Percentiles rank a stretch among this genome's conserved stretches.
phyloP scores from a whole-genome alignment of 2,329 filamentous ascomycete genomes.

The Fusarium sp. region DNA sequence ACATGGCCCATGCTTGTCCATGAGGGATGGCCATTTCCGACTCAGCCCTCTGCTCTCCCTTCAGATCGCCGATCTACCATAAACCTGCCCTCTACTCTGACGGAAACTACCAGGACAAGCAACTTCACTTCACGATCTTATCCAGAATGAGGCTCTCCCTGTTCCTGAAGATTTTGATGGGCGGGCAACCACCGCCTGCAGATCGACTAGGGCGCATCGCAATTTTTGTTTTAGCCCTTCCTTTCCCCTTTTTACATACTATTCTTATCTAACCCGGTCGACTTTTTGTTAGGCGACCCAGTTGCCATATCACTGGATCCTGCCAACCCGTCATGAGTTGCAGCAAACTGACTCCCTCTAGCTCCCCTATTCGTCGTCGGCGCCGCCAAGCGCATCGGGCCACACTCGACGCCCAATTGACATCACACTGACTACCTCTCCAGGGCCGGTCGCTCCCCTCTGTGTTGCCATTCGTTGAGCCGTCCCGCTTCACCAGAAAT shows the following conservation, averaged over 20 bases:
- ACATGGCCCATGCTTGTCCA: constrained; percentile 8
- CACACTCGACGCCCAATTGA: constrained; percentile 35
- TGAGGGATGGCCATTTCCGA: constrained; percentile 9
- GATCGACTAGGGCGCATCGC: constrained; percentile 9
- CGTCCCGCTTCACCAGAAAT: constrained; percentile 17
- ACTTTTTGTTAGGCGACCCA: constrained; percentile 4
- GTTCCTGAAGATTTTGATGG: constrained; percentile 18
- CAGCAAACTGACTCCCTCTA: constrained; percentile 21
- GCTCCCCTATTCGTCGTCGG: constrained; percentile 34
- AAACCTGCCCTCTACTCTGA: constrained; percentile 15
- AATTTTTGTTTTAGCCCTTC: constrained; percentile 3
- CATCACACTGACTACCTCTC: constrained; percentile 37
- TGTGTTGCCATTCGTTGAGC: constrained; percentile 25
- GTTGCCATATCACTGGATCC: constrained; percentile 9
- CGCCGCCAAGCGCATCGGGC: constrained; percentile 26
- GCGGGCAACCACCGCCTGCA: constrained; percentile 1
- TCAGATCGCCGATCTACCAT: constrained; percentile 37
- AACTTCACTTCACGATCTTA: constrained; percentile 2
- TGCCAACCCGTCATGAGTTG: constrained; percentile 16
- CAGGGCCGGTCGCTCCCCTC: constrained; percentile 12
- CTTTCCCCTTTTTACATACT: constrained; percentile 4
- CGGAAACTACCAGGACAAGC: constrained; percentile 13
- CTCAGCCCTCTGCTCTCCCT: constrained; percentile 28
- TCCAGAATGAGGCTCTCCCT: constrained; percentile 12
- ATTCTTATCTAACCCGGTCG: constrained; percentile 4